Conservation (phyloP, 768 basidiomycete genomes). For the Mycena latifolia region DNA sequence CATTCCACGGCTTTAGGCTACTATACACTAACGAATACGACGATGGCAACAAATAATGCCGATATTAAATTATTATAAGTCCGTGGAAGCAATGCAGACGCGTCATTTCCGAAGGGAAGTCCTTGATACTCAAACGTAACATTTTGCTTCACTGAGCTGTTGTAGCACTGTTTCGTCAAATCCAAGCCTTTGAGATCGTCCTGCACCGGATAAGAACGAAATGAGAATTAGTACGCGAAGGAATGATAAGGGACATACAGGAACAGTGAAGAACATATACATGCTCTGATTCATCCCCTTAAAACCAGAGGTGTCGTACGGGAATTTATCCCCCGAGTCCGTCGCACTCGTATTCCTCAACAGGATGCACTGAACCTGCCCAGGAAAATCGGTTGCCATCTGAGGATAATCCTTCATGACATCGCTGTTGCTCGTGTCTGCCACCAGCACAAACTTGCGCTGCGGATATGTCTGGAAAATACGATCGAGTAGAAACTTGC, state of each 20-base stretch:
- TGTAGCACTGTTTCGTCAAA: conserved; percentile 26
- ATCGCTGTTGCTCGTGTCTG: conserved; percentile 35
- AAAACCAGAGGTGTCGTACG: conserved; percentile 47
- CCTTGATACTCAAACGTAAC: conserved; percentile 26
- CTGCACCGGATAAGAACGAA: background rate
- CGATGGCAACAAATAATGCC: background rate
- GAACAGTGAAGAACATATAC: conserved; percentile 42
- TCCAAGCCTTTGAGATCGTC: conserved; percentile 26
- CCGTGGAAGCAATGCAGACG: conserved; percentile 3
- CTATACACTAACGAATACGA: conserved; percentile 1
- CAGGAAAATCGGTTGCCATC: conserved; percentile 25
- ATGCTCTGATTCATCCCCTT: conserved; percentile 43
- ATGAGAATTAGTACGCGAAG: background rate
- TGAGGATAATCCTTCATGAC: conserved; percentile 33
- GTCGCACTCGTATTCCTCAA: conserved; percentile 49
- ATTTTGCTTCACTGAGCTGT: conserved; percentile 28
- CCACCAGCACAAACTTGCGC: conserved; percentile 42
- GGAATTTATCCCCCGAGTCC: conserved; percentile 46
- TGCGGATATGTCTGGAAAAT: conserved; percentile 48
- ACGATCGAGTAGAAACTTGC: conserved; percentile 43
- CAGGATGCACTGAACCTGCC: conserved; percentile 43
- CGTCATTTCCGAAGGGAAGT: conserved; percentile 26
- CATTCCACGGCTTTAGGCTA: background rate
- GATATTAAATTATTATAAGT: background rate
- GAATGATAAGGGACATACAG: conserved; percentile 4